Conservation (phyloP, 2,329 filamentous ascomycete species). For the Thelonectria rubi region DNA sequence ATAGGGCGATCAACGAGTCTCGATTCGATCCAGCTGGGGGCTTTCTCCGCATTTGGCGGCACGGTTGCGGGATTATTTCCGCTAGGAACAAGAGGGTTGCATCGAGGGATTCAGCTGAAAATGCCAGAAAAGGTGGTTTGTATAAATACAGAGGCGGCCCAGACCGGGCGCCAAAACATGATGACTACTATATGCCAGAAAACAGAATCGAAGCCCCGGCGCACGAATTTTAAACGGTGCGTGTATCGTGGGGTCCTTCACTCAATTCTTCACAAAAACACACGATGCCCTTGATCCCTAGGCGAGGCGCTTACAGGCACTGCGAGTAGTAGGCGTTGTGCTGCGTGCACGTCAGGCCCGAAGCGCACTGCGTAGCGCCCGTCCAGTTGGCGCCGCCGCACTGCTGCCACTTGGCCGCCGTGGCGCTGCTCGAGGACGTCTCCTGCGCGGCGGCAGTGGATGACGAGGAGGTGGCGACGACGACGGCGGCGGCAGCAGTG, state of each 20-base stretch:
- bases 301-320: conserved; percentile 29
- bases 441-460: not conserved
- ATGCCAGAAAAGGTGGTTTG: not conserved
- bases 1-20: not conserved
- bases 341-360: conserved; percentile 35
- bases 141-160: not conserved
- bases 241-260: not conserved
- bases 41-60: not conserved
- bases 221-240: too few species aligned
- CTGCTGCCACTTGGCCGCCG: conserved; percentile 24
- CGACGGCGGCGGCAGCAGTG: conserved; percentile 4
- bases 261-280: not conserved
- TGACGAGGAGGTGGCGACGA: not conserved
- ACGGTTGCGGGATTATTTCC: not conserved
- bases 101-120: not conserved
- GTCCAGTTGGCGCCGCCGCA: conserved; percentile 41
- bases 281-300: not conserved
- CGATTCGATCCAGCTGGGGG: not conserved
- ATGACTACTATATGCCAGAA: not conserved
- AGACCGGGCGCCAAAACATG: not conserved
- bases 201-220: not conserved
- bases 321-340: conserved; percentile 42
- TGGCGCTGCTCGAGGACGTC: not conserved
- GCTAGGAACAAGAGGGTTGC: not conserved
- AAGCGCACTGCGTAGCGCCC: conserved; percentile 35